phyloP scores from a whole-genome alignment of 2,329 filamentous ascomycete genomes.

The Diaporthe citriasiana region DNA sequence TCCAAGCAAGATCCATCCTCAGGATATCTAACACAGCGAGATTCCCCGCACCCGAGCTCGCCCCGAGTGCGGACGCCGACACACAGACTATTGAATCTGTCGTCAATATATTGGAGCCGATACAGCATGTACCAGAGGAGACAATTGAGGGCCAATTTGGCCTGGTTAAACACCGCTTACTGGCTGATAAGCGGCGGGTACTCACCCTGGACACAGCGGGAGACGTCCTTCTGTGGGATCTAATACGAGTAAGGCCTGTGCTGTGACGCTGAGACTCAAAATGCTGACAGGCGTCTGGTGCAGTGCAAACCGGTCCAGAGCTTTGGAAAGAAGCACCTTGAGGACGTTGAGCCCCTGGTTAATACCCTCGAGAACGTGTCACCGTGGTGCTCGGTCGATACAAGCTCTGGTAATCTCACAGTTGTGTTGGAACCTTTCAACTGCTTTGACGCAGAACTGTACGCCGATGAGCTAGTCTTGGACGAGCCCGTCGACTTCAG shows the following conservation, averaged over 20 bases:
- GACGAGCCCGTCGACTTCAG: constrained; percentile 84
- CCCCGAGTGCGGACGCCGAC: constrained; percentile 69
- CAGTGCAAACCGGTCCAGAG: constrained; percentile 88
- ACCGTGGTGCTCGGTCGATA: constrained; percentile 96
- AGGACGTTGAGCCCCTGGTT: constrained; percentile 88
- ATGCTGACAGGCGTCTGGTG: constrained; percentile 41
- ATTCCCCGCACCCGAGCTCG: constrained; percentile 73
- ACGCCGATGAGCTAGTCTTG: constrained; percentile 88
- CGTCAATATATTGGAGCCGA: constrained; percentile 69
- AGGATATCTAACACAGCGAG: constrained; percentile 86
- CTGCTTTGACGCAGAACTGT: constrained; percentile 97
- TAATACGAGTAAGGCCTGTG: constrained; percentile 76
- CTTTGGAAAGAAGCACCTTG: constrained; percentile 94
- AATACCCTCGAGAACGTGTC: constrained; percentile 92
- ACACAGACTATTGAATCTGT: constrained; percentile 48
- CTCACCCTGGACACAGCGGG: constrained; percentile 95
- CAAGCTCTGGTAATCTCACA: constrained; percentile 90
- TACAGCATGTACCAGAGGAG: constrained; percentile 79
- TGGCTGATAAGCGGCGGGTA: constrained; percentile 91
- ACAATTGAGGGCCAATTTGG: constrained; percentile 96
- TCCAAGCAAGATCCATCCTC: constrained; percentile 83
- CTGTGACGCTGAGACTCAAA: constrained; percentile 4
- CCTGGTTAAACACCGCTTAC: constrained; percentile 89
- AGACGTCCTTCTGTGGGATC: constrained; percentile 95
- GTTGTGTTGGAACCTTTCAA: constrained; percentile 94